phyloP scores from a whole-genome alignment of 768 basidiomycete genomes.

The Russula foetens region DNA sequence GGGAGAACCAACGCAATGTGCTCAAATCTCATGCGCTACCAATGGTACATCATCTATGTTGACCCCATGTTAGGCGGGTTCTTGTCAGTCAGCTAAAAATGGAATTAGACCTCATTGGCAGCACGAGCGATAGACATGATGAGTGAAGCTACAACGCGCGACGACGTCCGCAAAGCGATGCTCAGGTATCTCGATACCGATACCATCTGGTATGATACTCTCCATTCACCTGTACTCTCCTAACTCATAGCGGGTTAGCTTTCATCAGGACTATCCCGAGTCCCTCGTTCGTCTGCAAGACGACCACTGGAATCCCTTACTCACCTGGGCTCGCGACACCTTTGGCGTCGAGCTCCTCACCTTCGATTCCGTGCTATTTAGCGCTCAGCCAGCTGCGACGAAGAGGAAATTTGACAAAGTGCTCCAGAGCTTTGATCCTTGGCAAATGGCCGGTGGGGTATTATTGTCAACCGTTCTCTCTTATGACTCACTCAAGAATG shows the following conservation, averaged over 20 bases:
- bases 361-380: constrained; percentile 64
- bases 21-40: constrained; percentile 89
- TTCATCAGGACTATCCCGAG: constrained; percentile 72
- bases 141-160: constrained; percentile 43
- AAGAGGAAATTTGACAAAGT: constrained; percentile 48
- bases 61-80: neutral
- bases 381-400: constrained; percentile 63
- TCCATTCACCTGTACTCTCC: neutral
- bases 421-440: constrained; percentile 60
- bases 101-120: constrained; percentile 72
- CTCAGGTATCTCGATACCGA: constrained; percentile 90
- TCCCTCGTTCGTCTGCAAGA: constrained; percentile 70
- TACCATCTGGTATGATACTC: constrained; percentile 64
- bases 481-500: neutral
- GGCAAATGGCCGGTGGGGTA: constrained; percentile 79
- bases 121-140: constrained; percentile 86
- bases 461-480: neutral
- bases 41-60: constrained; percentile 45
- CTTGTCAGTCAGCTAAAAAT: neutral
- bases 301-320: constrained; percentile 81
- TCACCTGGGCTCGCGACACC: constrained; percentile 65
- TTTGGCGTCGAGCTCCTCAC: constrained; percentile 62
- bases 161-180: constrained; percentile 58
- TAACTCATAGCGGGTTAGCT: constrained; percentile 38
- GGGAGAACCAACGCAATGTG: constrained; percentile 85